Percentiles rank a stretch among this genome's conserved stretches.
Evolutionary conservation across 2,329 filamentous ascomycete genomes (phyloP).

Genomic region (Mollisiaceae sp.): DNA sequence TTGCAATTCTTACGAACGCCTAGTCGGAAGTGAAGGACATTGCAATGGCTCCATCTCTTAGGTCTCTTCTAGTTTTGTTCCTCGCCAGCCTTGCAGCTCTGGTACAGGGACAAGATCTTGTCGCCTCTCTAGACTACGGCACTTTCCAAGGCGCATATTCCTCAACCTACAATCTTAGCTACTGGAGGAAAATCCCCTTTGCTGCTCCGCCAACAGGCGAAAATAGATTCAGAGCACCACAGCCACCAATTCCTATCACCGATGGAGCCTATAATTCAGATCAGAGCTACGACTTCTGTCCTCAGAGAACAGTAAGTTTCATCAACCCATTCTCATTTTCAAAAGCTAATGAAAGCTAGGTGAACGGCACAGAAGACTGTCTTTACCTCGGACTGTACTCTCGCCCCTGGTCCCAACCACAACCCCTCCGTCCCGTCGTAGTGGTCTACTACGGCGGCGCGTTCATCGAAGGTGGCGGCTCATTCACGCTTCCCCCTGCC

Average conservation of each 20-base stretch:
- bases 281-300: slow-evolving; percentile 61
- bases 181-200: slow-evolving; percentile 66
- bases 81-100: background rate
- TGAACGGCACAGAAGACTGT: slow-evolving; percentile 64
- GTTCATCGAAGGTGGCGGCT: slow-evolving; percentile 62
- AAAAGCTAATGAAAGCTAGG: slow-evolving; percentile 30
- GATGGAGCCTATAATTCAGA: slow-evolving; percentile 60
- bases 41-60: background rate
- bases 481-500: slow-evolving; percentile 59
- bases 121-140: slow-evolving; percentile 53
- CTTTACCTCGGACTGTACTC: slow-evolving; percentile 65
- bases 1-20: background rate
- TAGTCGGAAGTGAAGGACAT: background rate
- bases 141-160: slow-evolving; percentile 59
- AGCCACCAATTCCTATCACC: slow-evolving; percentile 55
- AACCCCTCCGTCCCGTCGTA: slow-evolving; percentile 60
- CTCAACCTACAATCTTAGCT: slow-evolving; percentile 58
- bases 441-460: slow-evolving; percentile 66
- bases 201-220: slow-evolving; percentile 60
- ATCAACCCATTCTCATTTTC: background rate
- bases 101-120: slow-evolving; percentile 39
- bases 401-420: slow-evolving; percentile 55
- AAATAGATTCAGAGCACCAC: slow-evolving; percentile 65
- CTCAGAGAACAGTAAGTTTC: slow-evolving; percentile 55
- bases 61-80: background rate